Evolutionary conservation across 306 rosid genomes (phyloP), one percentile per base, ranked within the genome.

Genomic region (Clitoria ternatea): DNA sequence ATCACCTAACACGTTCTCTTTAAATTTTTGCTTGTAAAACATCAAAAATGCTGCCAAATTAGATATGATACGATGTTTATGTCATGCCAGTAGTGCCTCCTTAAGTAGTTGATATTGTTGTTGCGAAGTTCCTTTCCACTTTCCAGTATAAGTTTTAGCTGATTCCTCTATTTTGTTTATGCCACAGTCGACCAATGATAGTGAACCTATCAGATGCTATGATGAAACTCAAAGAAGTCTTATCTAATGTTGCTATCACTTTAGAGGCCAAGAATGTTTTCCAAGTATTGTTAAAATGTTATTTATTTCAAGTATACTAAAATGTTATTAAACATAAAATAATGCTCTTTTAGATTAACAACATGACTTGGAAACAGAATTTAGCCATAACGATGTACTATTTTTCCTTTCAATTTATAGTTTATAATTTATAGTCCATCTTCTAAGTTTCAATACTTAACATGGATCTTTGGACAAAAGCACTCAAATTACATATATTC

Each of bases 201-300:
- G 99, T 94, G 73, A 94, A 94, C 82, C 92, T 94, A 65, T 82
- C 89, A 3, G 99, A 94, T 76, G 99, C 97, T 44, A 89, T 86
- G 1, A 77, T 77, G 3, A 94, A 94, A 68, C 92, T 94, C 37
- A 89, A 81, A 47, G 87, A 91, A 73, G 76, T 94, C 68, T 79
- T 77, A 73, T 82, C 79, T 26, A 75, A 69, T 36, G 90, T 85
- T 9, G 76, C 83, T 53, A 73, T 69, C 32, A 40, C 86, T 70
- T 79, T 84, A 6, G 96, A 86, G 33, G 85, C 84, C 37, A 77
- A 5, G 64, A 45, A 60, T 69, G 85, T 94, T 72, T 91, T 91
- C 68, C 89, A 86, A 89, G 99, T 91, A 63, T 12, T 61, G 42
- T 44, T 26, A 6, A 43, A 56, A 57, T 56, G 62, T 43, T 43